Base-by-base conservation (phyloP, 805 yeast genomes). In the Candida hungchunana region DNA sequence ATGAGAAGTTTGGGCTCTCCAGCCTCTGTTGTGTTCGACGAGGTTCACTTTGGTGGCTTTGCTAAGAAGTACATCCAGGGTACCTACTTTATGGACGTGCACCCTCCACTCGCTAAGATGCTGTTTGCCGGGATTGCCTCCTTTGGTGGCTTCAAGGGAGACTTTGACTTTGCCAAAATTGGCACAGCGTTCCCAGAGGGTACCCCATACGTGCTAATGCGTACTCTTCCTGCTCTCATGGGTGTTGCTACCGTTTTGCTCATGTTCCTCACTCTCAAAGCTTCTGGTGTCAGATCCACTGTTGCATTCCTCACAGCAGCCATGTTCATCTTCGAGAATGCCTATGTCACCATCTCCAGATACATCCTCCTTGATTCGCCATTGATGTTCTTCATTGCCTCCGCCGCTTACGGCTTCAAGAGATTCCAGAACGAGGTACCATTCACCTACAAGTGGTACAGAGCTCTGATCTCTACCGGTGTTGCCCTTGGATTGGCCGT, bases 1-100 rank as follows among this genome's bases (percentile, higher is more conserved):
- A 66, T 82, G 35, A 64, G 68, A 46, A 64, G 71, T 36, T 65
- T 93, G 40, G 64, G 72, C 18, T 55, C 63, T 43, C 99, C 99
- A 26, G 62, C 77, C 50, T 77, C 89, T 19, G 94, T 88, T 24
- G 95, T 90, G 10, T 85, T 85, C 47, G 96, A 88, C 59, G 98
- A 90, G 60, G 93, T 84, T 26, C 95, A 85, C 61, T 93, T 93
- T 53, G 98, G 98, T 38, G 94, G 94, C n/a, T 93, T 90, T 63
- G 95, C 96, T 21, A 72, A 81, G 40, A 79, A 84, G 60, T 93
- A 88, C 63, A 70, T 79, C 36, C 59, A 63, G 35, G 84, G 86
- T 14, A 59, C 60, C 13, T 82, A 67, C 53, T 82, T 82, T 59
- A 69, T 82, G 73, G 89, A 80, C 56, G 81, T 77, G 29, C 84